A percentile compares a stretch with the other conserved stretches of the same genome.
Conservation (phyloP, 2,329 filamentous ascomycete species). For the Pseudogymnoascus destructans region DNA sequence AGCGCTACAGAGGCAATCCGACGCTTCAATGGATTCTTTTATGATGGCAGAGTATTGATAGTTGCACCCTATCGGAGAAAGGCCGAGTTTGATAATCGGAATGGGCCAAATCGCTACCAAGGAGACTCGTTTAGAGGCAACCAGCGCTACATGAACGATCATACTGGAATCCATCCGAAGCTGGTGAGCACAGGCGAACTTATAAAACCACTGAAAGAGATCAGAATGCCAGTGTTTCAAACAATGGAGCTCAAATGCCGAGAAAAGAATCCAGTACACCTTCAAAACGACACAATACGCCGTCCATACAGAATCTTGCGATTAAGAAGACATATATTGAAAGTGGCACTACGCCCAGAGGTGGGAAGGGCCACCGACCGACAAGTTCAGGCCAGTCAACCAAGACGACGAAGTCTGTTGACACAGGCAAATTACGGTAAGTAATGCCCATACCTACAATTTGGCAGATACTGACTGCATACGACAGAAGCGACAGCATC, state of each 20-base stretch:
- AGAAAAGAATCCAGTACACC: background rate
- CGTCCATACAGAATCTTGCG: background rate
- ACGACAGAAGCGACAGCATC: background rate
- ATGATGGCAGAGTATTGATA: background rate
- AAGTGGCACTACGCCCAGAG: background rate
- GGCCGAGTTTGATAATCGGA: background rate
- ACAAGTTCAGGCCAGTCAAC: background rate
- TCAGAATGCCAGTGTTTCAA: background rate
- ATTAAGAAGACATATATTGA: background rate
- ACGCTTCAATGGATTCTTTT: background rate
- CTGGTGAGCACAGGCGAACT: background rate
- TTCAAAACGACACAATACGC: background rate
- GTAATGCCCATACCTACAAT: background rate
- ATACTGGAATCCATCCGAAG: background rate
- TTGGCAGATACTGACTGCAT: background rate
- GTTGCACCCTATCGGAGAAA: background rate
- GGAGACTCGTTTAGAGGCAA: background rate
- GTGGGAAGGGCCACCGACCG: background rate
- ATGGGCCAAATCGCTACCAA: background rate
- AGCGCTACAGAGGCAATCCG: background rate
- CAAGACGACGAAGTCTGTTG: background rate
- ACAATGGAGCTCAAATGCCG: background rate
- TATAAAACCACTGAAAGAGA: background rate
- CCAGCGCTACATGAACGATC: background rate
- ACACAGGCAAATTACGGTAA: background rate